A percentile compares a stretch with the other conserved stretches of the same genome.
Conservation (phyloP, 1,284 basidiomycete genomes). For the Thecaphora thlaspeos region DNA sequence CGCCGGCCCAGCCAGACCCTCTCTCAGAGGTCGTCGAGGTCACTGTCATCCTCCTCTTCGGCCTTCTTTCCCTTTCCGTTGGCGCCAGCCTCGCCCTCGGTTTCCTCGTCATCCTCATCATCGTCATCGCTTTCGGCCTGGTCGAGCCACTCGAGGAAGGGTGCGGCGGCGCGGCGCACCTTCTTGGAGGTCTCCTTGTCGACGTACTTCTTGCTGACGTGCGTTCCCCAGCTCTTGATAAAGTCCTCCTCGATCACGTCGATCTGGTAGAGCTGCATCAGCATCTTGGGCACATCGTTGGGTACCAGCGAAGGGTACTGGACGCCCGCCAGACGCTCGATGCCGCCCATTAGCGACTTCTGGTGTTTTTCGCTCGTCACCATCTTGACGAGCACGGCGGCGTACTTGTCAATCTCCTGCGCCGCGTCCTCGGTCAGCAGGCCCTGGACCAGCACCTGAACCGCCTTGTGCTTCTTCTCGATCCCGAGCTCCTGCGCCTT, state of each 20-base stretch:
- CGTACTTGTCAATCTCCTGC: constrained; percentile 72
- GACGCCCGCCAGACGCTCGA: constrained; percentile 54
- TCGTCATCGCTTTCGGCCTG: constrained; percentile 53
- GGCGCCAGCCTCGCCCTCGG: constrained; percentile 19
- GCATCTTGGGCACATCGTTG: constrained; percentile 74
- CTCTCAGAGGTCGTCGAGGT: constrained; percentile 49
- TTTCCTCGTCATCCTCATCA: constrained; percentile 48
- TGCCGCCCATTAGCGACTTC: constrained; percentile 75
- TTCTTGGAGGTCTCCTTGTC: constrained; percentile 93
- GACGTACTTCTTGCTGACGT: constrained; percentile 93
- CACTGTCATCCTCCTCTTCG: constrained; percentile 41
- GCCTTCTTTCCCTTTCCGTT: constrained; percentile 14
- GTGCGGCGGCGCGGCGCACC: constrained; percentile 90
- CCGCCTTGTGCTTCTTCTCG: constrained; percentile 91
- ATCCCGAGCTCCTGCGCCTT: constrained; percentile 89
- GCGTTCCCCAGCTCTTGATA: constrained; percentile 88
- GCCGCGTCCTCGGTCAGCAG: constrained; percentile 79
- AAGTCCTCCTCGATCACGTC: constrained; percentile 92
- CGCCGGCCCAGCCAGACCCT: too few relatives aligned
- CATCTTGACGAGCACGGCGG: constrained; percentile 74
- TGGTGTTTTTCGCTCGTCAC: constrained; percentile 81
- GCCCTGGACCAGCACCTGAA: constrained; percentile 81
- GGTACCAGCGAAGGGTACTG: constrained; percentile 51
- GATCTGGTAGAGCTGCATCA: constrained; percentile 91
- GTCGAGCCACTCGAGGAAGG: constrained; percentile 69